phyloP scores from a whole-genome alignment of 108 stramenopile species.

The Epithemia pelagica region DNA sequence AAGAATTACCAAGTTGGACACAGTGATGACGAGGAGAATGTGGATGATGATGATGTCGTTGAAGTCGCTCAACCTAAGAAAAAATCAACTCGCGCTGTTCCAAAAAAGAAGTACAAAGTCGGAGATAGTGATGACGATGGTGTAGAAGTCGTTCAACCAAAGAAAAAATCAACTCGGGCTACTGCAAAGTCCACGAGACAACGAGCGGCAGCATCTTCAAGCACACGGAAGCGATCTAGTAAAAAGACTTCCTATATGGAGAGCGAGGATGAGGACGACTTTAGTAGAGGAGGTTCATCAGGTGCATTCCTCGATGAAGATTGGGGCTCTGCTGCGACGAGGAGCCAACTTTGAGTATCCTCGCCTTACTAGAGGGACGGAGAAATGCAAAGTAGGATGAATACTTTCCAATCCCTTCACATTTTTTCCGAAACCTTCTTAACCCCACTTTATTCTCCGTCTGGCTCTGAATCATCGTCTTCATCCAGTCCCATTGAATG shows the following conservation, averaged over 20 bases:
- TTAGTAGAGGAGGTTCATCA: not conserved
- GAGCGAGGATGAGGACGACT: not conserved
- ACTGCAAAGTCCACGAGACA: not conserved
- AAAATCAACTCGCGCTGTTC: too few species aligned
- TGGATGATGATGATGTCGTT: slow-evolving; percentile 7
- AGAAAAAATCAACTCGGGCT: not conserved
- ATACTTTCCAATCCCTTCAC: too few species aligned
- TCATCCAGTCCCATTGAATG: slow-evolving; percentile 52
- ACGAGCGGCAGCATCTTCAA: not conserved
- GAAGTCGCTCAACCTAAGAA: too few species aligned
- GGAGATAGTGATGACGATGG: not conserved
- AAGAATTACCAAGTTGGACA: slow-evolving; percentile 9
- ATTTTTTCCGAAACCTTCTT: too few species aligned
- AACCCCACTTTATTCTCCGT: too few species aligned
- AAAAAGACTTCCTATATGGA: not conserved
- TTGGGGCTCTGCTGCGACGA: slow-evolving; percentile 10
- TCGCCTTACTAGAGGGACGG: not conserved
- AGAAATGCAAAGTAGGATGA: too few species aligned
- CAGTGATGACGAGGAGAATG: slow-evolving; percentile 28
- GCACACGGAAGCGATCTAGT: not conserved
- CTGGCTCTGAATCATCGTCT: slow-evolving; percentile 3
- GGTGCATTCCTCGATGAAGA: slow-evolving; percentile 8
- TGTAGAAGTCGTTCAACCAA: not conserved
- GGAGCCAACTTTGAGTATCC: slow-evolving; percentile 4
- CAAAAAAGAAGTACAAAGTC: not conserved